Evolutionary conservation across 1,139 yeast species (phyloP), one percentile per base, ranked within the genome.

Genomic region (Geotrichum cucujoidarum): DNA sequence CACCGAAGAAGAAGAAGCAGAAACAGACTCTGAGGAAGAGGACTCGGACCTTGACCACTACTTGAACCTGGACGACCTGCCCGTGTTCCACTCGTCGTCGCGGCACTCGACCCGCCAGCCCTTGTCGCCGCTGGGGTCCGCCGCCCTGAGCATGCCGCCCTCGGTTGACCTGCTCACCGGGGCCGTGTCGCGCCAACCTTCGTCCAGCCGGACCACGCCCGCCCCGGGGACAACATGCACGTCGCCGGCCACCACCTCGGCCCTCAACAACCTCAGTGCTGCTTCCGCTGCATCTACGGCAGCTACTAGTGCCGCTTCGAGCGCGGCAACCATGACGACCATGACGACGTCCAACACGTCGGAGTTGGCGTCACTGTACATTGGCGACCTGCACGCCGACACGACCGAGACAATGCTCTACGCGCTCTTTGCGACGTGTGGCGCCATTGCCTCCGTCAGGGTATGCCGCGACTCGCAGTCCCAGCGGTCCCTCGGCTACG

Each of bases 401-500:
- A 69, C 75, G 2, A 68, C 72, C 0, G 80, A 76, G 49, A 59
- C 64, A 4, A 55, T 59, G 32, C 59, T 77, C 27, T 65, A 57
- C 45, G 48, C 61, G 1, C 56, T 61, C 25, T 77, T 77, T 53
- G 54, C 62, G 1, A 55, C 55, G 20, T 73, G 59, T 54, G 59
- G 67, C 4, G 68, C 76, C 0, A 66, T 77, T 18, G 54, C 68
- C 1, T 75, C 80, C 0, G 76, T 73, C 6, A 74, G 74, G 55
- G 64, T 77, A 18, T 78, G 81, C 50, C 56, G 62, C 22, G 69
- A 70, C 49, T 44, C 53, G 3, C 52, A 55, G 1, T 65, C 74
- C 1, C 69, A 68, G 25, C 58, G 54, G 27, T 70, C 80, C 0
- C 61, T 77, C 41, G 75, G 78, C 6, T 75, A 77, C 57, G 82